These are phyloP conservation scores for Chamaecrista fasciculata DNA, from an alignment of 306 rosid genomes.

Conservation along the genomic window DNA sequence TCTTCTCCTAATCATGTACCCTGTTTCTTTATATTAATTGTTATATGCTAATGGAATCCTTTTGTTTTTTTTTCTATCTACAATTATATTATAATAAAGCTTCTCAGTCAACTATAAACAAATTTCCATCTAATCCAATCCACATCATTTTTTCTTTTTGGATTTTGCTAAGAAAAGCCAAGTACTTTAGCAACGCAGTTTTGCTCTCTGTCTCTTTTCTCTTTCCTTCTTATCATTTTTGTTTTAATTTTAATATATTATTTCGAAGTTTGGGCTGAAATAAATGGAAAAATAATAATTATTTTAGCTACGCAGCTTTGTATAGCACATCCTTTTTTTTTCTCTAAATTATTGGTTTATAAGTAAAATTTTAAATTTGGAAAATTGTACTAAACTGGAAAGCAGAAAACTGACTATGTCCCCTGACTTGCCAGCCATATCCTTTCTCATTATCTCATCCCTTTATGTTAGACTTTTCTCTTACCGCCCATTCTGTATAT, in stretches of 20 bases:
- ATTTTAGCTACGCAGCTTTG: too few species aligned
- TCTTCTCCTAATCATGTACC: background rate
- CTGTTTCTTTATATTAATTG: background rate
- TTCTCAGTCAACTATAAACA: background rate
- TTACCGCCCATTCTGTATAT: background rate
- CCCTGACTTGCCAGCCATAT: too few species aligned
- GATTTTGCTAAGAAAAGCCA: too few species aligned
- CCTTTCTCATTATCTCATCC: constrained; percentile 13
- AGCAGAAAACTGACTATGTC: background rate
- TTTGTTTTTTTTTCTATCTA: background rate
- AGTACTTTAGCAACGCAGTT: too few species aligned
- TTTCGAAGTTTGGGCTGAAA: too few species aligned
- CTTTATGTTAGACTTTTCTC: background rate
- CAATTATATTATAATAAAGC: background rate
- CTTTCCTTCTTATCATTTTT: too few species aligned
- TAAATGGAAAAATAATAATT: too few species aligned
- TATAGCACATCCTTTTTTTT: too few species aligned
- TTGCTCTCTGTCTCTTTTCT: too few species aligned
- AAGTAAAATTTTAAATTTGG: background rate
- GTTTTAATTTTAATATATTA: too few species aligned
- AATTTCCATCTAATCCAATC: background rate
- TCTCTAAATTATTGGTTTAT: background rate
- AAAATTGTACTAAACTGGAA: background rate
- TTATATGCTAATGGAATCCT: background rate
- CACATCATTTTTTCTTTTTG: background rate